Evolutionary conservation across 2,329 filamentous ascomycete genomes (phyloP).

Genomic region (Penicillium sp.): DNA sequence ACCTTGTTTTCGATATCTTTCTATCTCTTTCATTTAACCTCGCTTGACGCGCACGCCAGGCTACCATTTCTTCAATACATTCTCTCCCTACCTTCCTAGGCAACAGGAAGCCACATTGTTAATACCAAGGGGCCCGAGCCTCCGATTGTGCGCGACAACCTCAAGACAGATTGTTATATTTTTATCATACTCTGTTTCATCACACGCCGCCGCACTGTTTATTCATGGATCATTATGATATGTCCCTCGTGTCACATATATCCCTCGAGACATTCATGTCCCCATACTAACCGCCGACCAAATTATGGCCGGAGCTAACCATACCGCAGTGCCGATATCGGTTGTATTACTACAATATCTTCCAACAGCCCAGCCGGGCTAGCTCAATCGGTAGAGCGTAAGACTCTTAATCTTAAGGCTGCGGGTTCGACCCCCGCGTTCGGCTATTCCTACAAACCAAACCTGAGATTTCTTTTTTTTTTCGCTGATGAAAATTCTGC

Average conservation of each 20-base stretch:
- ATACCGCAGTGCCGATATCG: background rate
- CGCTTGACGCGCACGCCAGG: slow-evolving; percentile 6
- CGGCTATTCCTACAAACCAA: slow-evolving; percentile 33
- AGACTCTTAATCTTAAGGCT: slow-evolving; percentile 51
- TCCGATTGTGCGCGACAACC: background rate
- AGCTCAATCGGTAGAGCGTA: slow-evolving; percentile 53
- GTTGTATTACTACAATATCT: slow-evolving; percentile 36
- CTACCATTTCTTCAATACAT: background rate
- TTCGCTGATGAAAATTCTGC: slow-evolving; percentile 5
- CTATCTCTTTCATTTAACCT: background rate
- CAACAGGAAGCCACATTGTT: background rate
- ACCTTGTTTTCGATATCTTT: background rate
- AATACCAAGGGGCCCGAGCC: background rate
- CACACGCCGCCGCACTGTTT: background rate
- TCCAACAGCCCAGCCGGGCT: slow-evolving; percentile 38
- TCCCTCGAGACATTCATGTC: background rate
- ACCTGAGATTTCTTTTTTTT: slow-evolving; percentile 24
- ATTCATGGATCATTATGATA: no score
- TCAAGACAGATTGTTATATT: background rate
- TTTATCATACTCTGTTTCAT: background rate
- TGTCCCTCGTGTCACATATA: background rate
- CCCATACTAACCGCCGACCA: background rate
- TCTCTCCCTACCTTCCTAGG: slow-evolving; percentile 10
- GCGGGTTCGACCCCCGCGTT: slow-evolving; percentile 47
- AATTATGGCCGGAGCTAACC: slow-evolving; percentile 35